Percentiles rank a stretch among this genome's conserved stretches.
These are phyloP conservation scores for Corinectria fuckeliana DNA, from an alignment of 2,329 filamentous ascomycete species.

Conservation along the genomic window DNA sequence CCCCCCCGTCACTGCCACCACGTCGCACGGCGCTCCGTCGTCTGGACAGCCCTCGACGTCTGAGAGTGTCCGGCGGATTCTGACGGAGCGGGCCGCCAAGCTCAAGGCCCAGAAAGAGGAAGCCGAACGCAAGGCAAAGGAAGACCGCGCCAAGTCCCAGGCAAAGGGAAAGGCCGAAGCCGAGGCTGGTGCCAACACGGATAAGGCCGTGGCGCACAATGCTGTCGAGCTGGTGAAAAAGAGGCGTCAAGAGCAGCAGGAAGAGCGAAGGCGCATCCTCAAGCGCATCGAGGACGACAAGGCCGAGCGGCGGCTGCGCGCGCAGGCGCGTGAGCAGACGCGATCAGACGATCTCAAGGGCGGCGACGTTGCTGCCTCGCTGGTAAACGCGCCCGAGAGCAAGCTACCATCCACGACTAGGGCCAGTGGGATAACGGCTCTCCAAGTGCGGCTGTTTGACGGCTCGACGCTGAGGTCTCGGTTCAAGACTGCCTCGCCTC, in stretches of 20 bases:
- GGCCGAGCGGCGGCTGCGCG: constrained; percentile 65
- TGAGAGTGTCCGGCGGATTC: constrained; percentile 46
- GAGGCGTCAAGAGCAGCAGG: constrained; percentile 68
- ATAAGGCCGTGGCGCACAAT: constrained; percentile 47
- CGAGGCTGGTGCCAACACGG: constrained; percentile 42
- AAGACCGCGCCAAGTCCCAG: constrained; percentile 55
- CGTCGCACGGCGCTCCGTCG: constrained; percentile 27
- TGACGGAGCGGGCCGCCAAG: constrained; percentile 58
- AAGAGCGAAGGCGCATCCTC: constrained; percentile 75
- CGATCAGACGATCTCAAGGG: constrained; percentile 39
- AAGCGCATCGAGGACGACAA: constrained; percentile 80
- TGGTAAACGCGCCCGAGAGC: constrained; percentile 43
- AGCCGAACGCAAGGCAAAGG: constrained; percentile 56
- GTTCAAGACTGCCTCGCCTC: constrained; percentile 69
- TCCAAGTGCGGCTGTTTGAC: constrained; percentile 85
- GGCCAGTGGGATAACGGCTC: constrained; percentile 50
- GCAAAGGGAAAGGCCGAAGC: constrained; percentile 54
- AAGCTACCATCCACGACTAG: constrained; percentile 40
- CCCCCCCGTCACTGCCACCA: constrained; percentile 24
- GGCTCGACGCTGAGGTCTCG: constrained; percentile 77
- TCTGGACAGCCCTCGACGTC: constrained; percentile 36
- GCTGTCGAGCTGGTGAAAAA: constrained; percentile 65
- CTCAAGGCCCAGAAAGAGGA: constrained; percentile 51
- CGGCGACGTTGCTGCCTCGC: constrained; percentile 39
- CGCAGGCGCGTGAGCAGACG: constrained; percentile 57